Conservation (phyloP, 2,329 filamentous ascomycete genomes). For the Fusarium avenaceum region DNA sequence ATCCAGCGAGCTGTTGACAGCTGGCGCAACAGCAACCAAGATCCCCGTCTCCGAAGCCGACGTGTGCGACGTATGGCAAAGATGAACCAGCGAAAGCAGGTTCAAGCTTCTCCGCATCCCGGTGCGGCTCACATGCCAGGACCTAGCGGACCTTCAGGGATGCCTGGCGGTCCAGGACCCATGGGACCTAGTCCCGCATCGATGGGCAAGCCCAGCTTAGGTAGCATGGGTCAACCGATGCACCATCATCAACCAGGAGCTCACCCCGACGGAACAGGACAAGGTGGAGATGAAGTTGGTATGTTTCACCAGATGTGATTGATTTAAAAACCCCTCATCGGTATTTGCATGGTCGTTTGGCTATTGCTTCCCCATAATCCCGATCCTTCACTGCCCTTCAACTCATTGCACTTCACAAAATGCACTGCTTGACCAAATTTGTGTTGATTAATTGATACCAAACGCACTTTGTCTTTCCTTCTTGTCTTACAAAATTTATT, state of each 20-base stretch:
- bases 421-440: constrained; percentile 48
- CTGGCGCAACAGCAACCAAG: constrained; percentile 99
- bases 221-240: constrained; percentile 73
- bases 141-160: constrained; percentile 73
- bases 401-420: constrained; percentile 29
- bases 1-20: constrained; percentile 98
- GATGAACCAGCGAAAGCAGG: constrained; percentile 87
- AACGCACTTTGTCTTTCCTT: constrained; percentile 44
- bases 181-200: constrained; percentile 70
- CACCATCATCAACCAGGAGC: constrained; percentile 74
- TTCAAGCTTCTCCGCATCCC: constrained; percentile 70
- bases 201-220: constrained; percentile 76
- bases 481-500: constrained; percentile 41
- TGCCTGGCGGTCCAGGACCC: constrained; percentile 71
- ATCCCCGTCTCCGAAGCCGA: constrained; percentile 89
- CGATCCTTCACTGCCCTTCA: constrained; percentile 35
- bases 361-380: constrained; percentile 40
- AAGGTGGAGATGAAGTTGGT: constrained; percentile 90
- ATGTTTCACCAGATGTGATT: constrained; percentile 96
- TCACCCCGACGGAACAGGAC: constrained; percentile 66
- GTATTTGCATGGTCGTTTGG: constrained; percentile 51
- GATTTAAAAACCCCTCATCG: constrained; percentile 53
- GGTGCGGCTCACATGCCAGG: constrained; percentile 74
- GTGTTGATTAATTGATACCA: constrained; percentile 58
- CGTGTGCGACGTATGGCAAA: constrained; percentile 96